Evolutionary conservation across 192 early-diverging fungal genomes (phyloP).

Genomic region (Entomortierella parvispora): DNA sequence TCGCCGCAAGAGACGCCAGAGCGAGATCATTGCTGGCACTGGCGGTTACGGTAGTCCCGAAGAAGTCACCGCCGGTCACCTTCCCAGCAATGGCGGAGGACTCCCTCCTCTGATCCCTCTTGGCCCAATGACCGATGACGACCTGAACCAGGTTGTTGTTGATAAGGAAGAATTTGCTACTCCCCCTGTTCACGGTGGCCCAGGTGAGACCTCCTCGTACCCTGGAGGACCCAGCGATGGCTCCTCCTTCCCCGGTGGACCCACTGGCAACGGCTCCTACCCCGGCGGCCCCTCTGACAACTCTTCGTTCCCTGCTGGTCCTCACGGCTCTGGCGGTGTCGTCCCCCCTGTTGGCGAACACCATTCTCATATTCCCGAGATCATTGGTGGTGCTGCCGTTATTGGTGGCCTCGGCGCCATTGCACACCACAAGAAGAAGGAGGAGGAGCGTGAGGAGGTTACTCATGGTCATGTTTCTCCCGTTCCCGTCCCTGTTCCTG

Average conservation of each 20-base stretch:
- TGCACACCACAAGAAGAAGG: conserved; percentile 20
- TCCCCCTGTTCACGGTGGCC: conserved; percentile 2
- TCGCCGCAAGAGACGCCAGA: conserved; percentile 39
- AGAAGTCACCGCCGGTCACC: conserved; percentile 1
- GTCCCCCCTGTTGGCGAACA: conserved; percentile 11
- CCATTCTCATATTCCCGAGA: conserved; percentile 13
- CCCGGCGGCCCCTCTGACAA: conserved; percentile 22
- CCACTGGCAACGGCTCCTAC: conserved; percentile 7
- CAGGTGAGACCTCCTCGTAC: not conserved
- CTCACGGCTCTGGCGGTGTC: conserved; percentile 12
- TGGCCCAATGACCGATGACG: conserved; percentile 10
- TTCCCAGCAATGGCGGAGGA: not conserved
- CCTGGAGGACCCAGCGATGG: conserved; percentile 8
- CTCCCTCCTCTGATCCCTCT: conserved; percentile 30
- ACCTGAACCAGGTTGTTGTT: conserved; percentile 16
- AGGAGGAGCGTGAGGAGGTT: conserved; percentile 26
- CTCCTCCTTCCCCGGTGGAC: conserved; percentile 17
- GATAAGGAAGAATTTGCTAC: conserved; percentile 8
- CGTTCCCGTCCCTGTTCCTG: conserved; percentile 24
- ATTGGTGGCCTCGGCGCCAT: conserved; percentile 2
- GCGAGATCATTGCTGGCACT: not conserved
- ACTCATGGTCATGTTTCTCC: conserved; percentile 45
- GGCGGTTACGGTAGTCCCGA: not conserved
- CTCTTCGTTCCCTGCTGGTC: conserved; percentile 19
- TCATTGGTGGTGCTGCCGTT: conserved; percentile 2